phyloP scores from a whole-genome alignment of 2,329 filamentous ascomycete species.

The Paecilomyces sp. region DNA sequence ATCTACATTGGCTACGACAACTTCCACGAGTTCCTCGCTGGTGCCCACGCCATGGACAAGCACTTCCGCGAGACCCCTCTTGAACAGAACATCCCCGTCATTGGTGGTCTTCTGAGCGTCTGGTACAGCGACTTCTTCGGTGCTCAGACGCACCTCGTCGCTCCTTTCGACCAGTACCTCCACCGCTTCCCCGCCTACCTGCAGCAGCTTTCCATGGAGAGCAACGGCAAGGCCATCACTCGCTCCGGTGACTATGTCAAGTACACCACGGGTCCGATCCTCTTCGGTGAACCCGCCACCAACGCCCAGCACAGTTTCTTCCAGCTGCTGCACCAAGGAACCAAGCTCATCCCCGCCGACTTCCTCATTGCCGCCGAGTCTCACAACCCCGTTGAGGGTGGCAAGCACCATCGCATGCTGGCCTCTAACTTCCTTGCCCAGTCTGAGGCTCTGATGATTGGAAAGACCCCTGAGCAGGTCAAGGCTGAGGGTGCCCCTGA shows the following conservation, averaged over 20 bases:
- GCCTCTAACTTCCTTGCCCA: conserved; percentile 46
- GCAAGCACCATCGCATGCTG: conserved; percentile 76
- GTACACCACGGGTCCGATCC: conserved; percentile 92
- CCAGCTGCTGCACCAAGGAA: conserved; percentile 98
- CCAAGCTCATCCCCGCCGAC: conserved; percentile 96
- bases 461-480: conserved; percentile 42
- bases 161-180: conserved; percentile 98
- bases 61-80: conserved; percentile 90
- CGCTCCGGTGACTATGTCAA: conserved; percentile 82
- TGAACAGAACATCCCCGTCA: conserved; percentile 87
- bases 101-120: conserved; percentile 88
- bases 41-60: conserved; percentile 96
- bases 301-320: conserved; percentile 99
- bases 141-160: conserved; percentile 93
- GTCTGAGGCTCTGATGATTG: conserved; percentile 48
- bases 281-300: conserved; percentile 97
- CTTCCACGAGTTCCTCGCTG: conserved; percentile 91
- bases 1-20: conserved; percentile 96
- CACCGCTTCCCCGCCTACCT: conserved; percentile 98
- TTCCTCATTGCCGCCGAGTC: conserved; percentile 95
- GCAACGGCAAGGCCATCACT: conserved; percentile 95
- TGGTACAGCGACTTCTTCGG: conserved; percentile 99
- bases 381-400: conserved; percentile 88
- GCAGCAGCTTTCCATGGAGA: conserved; percentile 99
- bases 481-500: conserved; percentile 42